These are phyloP conservation scores for Fraxinus nigra DNA, from an alignment of 305 asterid genomes.

Conservation along the genomic window DNA sequence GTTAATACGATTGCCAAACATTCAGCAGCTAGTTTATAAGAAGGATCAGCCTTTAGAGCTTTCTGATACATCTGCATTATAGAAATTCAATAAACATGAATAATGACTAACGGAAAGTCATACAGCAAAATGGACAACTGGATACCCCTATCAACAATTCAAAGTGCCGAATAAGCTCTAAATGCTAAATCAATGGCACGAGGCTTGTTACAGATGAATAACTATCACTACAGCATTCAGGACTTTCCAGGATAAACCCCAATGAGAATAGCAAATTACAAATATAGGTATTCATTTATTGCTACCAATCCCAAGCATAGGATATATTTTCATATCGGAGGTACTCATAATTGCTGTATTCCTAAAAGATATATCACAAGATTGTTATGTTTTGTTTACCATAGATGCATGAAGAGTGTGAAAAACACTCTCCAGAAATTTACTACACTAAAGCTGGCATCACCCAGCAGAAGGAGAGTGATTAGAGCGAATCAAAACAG, in stretches of 20 bases:
- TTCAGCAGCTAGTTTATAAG: slow-evolving; percentile 88
- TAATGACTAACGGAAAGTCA: slow-evolving; percentile 10
- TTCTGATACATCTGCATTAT: slow-evolving; percentile 88
- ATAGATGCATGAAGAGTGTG: not conserved
- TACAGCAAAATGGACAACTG: slow-evolving; percentile 2
- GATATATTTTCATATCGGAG: not conserved
- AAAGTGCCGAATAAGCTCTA: slow-evolving; percentile 6
- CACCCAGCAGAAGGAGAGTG: not conserved
- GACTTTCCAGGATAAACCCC: slow-evolving; percentile 2
- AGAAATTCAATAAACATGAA: slow-evolving; percentile 14
- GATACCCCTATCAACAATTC: not conserved
- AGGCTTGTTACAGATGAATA: slow-evolving; percentile 17
- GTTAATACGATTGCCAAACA: slow-evolving; percentile 94
- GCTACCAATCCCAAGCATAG: not conserved
- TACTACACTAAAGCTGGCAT: not conserved
- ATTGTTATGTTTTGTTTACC: not conserved
- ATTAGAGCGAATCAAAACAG: not conserved
- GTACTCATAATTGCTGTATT: not conserved
- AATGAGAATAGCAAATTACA: not conserved
- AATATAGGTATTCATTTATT: not conserved
- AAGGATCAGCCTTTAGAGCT: slow-evolving; percentile 80
- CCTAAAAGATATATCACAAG: not conserved
- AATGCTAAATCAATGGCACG: slow-evolving; percentile 8
- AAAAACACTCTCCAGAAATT: not conserved
- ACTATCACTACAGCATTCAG: slow-evolving; percentile 4